phyloP scores from a whole-genome alignment of 768 basidiomycete genomes.

The Rhizopogon vesiculosus region DNA sequence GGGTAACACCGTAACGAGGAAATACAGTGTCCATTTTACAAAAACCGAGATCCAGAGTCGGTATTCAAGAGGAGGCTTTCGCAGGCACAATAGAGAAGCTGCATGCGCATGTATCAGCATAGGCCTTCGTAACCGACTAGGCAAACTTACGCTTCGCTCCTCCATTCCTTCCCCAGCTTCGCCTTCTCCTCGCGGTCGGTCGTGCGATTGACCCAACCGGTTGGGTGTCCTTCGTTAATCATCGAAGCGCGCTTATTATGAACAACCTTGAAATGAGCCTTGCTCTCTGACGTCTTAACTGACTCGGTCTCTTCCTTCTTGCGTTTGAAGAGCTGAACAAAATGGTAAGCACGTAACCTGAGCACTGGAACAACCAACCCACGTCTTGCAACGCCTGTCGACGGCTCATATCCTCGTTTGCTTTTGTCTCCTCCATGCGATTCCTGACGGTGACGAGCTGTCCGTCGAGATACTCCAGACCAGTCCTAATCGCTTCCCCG shows the following conservation, averaged over 20 bases:
- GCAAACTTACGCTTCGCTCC: constrained; percentile 41
- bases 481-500: constrained; percentile 67
- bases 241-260: constrained; percentile 66
- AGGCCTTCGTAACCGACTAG: background rate
- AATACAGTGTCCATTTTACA: no score
- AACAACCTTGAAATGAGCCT: constrained; percentile 80
- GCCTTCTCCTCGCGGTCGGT: constrained; percentile 38
- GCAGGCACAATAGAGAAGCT: background rate
- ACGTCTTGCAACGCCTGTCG: constrained; percentile 60
- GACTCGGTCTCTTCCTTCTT: constrained; percentile 47
- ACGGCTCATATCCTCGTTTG: constrained; percentile 33
- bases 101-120: background rate
- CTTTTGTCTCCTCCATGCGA: constrained; percentile 62
- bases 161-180: constrained; percentile 44
- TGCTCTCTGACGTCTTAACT: constrained; percentile 33
- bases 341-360: background rate
- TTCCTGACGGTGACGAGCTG: constrained; percentile 88
- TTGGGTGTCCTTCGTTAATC: constrained; percentile 58
- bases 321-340: constrained; percentile 49
- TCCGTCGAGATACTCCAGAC: constrained; percentile 83
- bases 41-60: background rate
- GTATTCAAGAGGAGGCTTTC: background rate
- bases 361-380: constrained; percentile 9
- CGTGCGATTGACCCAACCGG: constrained; percentile 68
- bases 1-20: background rate